These are phyloP conservation scores for Pleochaeta shiraiana DNA, from an alignment of 2,329 filamentous ascomycete genomes.

Conservation along the genomic window DNA sequence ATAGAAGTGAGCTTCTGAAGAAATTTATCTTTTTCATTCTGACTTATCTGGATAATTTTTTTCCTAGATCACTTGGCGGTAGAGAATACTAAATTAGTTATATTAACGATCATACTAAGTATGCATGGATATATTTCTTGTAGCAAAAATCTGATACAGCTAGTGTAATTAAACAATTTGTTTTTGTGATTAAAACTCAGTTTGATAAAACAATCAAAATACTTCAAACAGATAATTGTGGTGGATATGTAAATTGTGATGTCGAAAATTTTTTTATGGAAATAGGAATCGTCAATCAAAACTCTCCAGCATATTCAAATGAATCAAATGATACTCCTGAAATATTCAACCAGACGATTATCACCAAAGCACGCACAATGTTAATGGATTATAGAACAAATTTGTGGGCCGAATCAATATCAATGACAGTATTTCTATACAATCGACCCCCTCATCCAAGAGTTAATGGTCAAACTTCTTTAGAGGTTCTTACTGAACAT, in stretches of 20 bases:
- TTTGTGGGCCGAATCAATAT: not conserved
- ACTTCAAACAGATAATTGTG: not conserved
- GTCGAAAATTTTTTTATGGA: not conserved
- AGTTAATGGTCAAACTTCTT: not conserved
- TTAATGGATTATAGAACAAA: constrained; percentile 1
- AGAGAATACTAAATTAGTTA: not conserved
- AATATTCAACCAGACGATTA: constrained; percentile 1
- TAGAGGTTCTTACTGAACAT: constrained; percentile 1
- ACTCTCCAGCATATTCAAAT: constrained; percentile 2
- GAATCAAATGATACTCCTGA: not conserved
- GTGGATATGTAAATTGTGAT: not conserved
- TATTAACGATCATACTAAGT: not conserved
- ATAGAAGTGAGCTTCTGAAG: not conserved
- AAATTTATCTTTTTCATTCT: not conserved
- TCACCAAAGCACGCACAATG: constrained; percentile 4
- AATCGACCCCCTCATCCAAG: constrained; percentile 4
- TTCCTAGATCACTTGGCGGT: not conserved
- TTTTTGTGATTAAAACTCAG: not conserved
- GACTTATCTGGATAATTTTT: not conserved
- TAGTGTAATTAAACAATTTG: not conserved
- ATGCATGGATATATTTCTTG: not conserved
- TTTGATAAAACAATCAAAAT: not conserved
- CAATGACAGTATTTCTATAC: constrained; percentile 1
- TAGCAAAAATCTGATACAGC: not conserved
- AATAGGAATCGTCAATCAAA: not conserved